These are phyloP conservation scores for Penicillium sp. DNA, from an alignment of 2,329 filamentous ascomycete species.

Conservation along the genomic window DNA sequence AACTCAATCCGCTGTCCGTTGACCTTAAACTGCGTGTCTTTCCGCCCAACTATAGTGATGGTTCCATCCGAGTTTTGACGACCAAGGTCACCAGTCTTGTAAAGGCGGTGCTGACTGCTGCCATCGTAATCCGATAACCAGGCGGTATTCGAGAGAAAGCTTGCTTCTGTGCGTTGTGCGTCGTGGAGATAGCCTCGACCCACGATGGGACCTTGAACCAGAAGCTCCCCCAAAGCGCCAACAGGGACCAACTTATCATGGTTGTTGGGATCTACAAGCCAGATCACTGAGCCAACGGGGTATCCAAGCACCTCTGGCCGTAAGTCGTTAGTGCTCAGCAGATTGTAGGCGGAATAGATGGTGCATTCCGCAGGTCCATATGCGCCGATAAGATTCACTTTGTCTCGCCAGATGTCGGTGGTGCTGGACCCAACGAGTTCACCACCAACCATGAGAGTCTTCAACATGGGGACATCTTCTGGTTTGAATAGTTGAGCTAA, in stretches of 20 bases:
- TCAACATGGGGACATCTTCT: slow-evolving; percentile 32
- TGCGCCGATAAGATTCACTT: background rate
- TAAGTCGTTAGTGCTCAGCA: background rate
- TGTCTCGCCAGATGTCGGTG: background rate
- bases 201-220: background rate
- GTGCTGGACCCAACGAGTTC: slow-evolving; percentile 24
- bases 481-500: slow-evolving; percentile 42
- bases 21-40: background rate
- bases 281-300: background rate
- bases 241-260: background rate
- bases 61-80: background rate
- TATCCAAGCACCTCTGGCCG: background rate
- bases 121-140: background rate
- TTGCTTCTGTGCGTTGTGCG: background rate
- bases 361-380: background rate
- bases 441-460: slow-evolving; percentile 39
- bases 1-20: slow-evolving; percentile 1
- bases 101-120: background rate
- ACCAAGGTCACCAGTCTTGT: background rate
- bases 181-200: background rate
- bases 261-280: background rate
- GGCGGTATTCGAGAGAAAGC: background rate
- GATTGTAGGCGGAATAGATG: background rate
- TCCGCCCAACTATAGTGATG: background rate
- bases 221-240: background rate